Percentiles rank a stretch among this genome's conserved stretches.
Evolutionary conservation across 345 rosid species (phyloP).

Genomic region (Erucastrum elatum): DNA sequence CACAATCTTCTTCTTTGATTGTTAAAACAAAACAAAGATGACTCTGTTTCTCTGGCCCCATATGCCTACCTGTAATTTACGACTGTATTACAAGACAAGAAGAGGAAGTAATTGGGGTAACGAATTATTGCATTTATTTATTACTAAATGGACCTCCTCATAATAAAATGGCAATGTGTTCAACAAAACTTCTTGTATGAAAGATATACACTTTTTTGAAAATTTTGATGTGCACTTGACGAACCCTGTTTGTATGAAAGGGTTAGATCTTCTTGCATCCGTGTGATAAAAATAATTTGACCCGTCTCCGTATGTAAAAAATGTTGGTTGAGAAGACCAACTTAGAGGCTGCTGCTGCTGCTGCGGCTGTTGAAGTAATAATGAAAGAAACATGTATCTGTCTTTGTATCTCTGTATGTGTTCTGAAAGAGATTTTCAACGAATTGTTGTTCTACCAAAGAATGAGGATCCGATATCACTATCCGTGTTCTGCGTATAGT

Average conservation of each 20-base stretch:
- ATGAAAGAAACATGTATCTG: constrained; percentile 22
- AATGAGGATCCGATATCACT: constrained; percentile 84
- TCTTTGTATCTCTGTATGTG: constrained; percentile 11
- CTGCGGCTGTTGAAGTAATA: constrained; percentile 26
- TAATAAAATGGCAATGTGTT: constrained; percentile 19
- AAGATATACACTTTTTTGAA: constrained; percentile 35
- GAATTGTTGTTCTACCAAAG: constrained; percentile 57
- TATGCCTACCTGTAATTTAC: constrained; percentile 2
- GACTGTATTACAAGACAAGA: constrained; percentile 7
- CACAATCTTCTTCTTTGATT: neutral
- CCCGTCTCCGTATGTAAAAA: constrained; percentile 12
- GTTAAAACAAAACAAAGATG: constrained; percentile 10
- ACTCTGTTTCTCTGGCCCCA: constrained; percentile 14
- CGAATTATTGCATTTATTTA: constrained; percentile 24
- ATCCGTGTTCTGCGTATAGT: constrained; percentile 61
- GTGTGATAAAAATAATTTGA: constrained; percentile 21
- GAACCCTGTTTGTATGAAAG: constrained; percentile 27
- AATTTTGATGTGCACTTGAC: constrained; percentile 25
- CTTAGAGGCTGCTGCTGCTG: constrained; percentile 21
- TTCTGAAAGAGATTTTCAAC: constrained; percentile 19
- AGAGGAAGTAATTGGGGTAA: constrained; percentile 18
- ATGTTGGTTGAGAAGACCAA: constrained; percentile 42
- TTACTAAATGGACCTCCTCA: constrained; percentile 10
- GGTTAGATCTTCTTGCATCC: constrained; percentile 38
- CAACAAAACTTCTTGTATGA: constrained; percentile 12